Percentiles rank a stretch among this genome's conserved stretches.
Evolutionary conservation across 768 basidiomycete species (phyloP).

Genomic region (Ephemerocybe angulata): DNA sequence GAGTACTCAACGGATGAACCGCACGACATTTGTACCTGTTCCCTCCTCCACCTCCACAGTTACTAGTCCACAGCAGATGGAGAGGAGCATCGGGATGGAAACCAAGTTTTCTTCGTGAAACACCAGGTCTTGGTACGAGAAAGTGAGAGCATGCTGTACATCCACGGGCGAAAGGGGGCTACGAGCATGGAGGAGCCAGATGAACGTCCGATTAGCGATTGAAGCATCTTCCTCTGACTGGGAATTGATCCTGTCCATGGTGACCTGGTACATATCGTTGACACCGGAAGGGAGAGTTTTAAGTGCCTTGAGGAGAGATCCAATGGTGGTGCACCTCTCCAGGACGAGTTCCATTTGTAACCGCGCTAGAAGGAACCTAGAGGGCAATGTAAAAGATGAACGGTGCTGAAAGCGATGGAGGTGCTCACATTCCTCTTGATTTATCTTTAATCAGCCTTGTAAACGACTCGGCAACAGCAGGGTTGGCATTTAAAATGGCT

Average conservation of each 20-base stretch:
- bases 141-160: no score
- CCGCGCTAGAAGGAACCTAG: not conserved
- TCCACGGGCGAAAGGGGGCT: no score
- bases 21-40: no score
- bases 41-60: no score
- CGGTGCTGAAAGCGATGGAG: no score
- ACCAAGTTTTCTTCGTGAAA: no score
- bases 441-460: not conserved
- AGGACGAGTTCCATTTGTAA: not conserved
- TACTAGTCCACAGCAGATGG: no score
- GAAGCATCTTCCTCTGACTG: not conserved
- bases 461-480: not conserved
- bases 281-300: not conserved
- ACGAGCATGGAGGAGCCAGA: not conserved
- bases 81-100: no score
- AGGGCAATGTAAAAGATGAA: not conserved
- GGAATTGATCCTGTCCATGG: not conserved
- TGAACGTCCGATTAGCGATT: not conserved
- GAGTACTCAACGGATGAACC: no score
- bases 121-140: no score
- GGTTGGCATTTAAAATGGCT: not conserved
- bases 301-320: not conserved
- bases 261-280: not conserved
- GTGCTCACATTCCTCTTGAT: not conserved
- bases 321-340: not conserved